Base-by-base conservation (phyloP, 2,329 filamentous ascomycete genomes). In the Beauveria rudraprayagi region DNA sequence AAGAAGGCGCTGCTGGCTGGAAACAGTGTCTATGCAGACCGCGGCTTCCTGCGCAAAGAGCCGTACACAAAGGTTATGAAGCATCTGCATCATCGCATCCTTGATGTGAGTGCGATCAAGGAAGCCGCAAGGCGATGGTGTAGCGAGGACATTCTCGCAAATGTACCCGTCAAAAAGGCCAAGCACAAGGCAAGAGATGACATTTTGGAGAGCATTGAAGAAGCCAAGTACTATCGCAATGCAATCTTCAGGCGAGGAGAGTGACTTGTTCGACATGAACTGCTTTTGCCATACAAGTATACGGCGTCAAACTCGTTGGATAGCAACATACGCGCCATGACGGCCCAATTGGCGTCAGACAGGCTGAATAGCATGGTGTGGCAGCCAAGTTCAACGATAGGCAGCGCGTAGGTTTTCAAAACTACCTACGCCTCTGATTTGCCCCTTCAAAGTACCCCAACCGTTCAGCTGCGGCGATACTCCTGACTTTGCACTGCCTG, bases 131-230 rank as follows among this genome's bases (percentile, higher is more conserved):
- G 85, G 65, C 82, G 93, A 51, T 99, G 94, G 93, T 87, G 85
- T 48, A 80, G 81, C 1, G 72, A 78, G n/a, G 79, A 83, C 8
- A 72, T 90, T 9, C 66, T 71, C 37, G 68, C 66, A 57, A 65
- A 66, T 47, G 62, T 76, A 17, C 57, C 61, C 34, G 70, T 89
- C 63, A 77, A 78, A 60, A 77, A 79, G 70, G 85, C 83, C 43
- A 77, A 86, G 56, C 94, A 99, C 76, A 85, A 93, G 73, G 94
- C 94, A 0, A 86, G 83, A 67, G 86, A 91, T 60, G 94, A 99
- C 73, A 96, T 99, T 62, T 74, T 97, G 63, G 94, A 99, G 78
- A 97, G 93, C 74, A 97, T 99, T 64, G 87, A 83, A 61, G 94
- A 99, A 78, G 93, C 93, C 60, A 85, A 78, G 68, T 97, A 89